Evolutionary conservation across 73 alveolate genomes (phyloP), one percentile per base, ranked within the genome.

Genomic region (Uronychia binucleata): DNA sequence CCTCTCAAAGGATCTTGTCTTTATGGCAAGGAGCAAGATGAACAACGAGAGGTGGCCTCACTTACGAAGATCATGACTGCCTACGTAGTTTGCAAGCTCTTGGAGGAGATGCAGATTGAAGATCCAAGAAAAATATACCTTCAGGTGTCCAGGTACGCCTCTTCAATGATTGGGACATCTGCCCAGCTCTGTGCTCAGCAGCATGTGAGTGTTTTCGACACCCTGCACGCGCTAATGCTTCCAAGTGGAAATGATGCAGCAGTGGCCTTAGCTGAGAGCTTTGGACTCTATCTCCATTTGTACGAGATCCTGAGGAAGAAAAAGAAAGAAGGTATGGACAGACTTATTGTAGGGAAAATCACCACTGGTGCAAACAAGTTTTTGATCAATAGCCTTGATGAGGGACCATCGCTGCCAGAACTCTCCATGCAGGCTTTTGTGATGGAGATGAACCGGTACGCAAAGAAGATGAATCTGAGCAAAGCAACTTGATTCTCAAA

Each of bases 61-160:
- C 28, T 89, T 33, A 89, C 95, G 0, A 89, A 89, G 75, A 89
- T 89, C 80, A 89, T 89, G 95, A 84, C 95, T 0, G 88, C 88
- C 80, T 46, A 46, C 19, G 67, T 46, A 46, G 67, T 46, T 46
- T 46, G 67, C 67, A 46, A 19, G 67, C 67, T 46, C 19, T 19
- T 46, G n/a, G 5, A 5, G 5, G 67, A 86, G 14, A 30, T 33
- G 79, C 77, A 75, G 26, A 33, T 46, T 46, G 67, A 19, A 46
- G 67, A 80, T 77, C 75, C 82, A 26, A 80, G 32, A 57, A 75
- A 88, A 1, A 78, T 57, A 31, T 86, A 27, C 35, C 30, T 26
- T 26, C 26, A 75, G 33, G 67, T 78, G 57, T 78, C 86, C 33
- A 27, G 34, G 76, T 26, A 86, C 11, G 58, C 87, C 5, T 78